phyloP scores from a whole-genome alignment of 345 rosid species.

The Stellera chamaejasme region DNA sequence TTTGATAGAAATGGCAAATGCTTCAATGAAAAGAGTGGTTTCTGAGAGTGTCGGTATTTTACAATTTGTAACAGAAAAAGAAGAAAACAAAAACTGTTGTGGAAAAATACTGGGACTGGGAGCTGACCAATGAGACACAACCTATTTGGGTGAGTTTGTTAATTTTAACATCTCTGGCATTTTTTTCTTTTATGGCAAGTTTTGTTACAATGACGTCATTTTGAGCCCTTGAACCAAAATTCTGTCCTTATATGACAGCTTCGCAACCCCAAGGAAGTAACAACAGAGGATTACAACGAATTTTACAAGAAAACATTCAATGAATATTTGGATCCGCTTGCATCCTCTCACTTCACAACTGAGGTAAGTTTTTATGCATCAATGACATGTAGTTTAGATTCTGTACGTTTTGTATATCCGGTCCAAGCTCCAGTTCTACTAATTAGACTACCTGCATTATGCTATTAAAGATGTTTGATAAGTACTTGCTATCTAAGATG shows the following conservation, averaged over 20 bases:
- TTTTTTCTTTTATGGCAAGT: not conserved
- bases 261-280: constrained; percentile 86
- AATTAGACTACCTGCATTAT: not conserved
- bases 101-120: constrained; percentile 99
- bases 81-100: constrained; percentile 91
- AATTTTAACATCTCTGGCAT: constrained; percentile 3
- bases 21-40: not conserved
- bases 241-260: constrained; percentile 35
- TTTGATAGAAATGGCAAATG: too few relatives aligned
- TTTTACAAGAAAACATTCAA: constrained; percentile 83
- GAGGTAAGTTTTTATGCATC: constrained; percentile 41
- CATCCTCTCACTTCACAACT: constrained; percentile 95
- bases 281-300: constrained; percentile 84
- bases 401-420: too few relatives aligned
- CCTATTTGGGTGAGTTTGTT: constrained; percentile 79
- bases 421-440: too few relatives aligned
- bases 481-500: too few relatives aligned
- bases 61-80: constrained; percentile 46
- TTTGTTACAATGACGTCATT: constrained; percentile 9
- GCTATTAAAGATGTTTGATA: too few relatives aligned
- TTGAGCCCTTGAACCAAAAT: constrained; percentile 3
- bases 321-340: constrained; percentile 90
- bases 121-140: constrained; percentile 87
- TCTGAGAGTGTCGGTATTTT: not conserved
- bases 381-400: too few relatives aligned